phyloP scores from a whole-genome alignment of 2,329 filamentous ascomycete species.

The Elsinoe necatrix region DNA sequence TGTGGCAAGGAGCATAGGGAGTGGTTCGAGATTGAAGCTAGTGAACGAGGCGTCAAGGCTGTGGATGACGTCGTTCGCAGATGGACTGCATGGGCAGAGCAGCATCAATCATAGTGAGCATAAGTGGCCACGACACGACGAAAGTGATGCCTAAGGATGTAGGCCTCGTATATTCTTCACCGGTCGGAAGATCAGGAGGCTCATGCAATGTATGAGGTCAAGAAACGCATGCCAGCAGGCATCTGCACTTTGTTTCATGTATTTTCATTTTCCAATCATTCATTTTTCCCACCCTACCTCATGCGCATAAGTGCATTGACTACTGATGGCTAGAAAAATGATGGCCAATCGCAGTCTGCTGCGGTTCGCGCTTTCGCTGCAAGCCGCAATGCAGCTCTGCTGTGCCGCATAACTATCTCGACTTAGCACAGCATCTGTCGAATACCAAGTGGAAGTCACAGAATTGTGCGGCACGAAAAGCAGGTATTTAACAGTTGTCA shows the following conservation, averaged over 20 bases:
- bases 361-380: neutral
- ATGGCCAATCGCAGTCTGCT: slow-evolving; percentile 4
- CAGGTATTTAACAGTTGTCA: neutral
- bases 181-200: neutral
- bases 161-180: neutral
- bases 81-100: slow-evolving; percentile 80
- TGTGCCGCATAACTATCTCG: neutral
- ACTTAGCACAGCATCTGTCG: neutral
- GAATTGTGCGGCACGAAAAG: too few relatives aligned
- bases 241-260: slow-evolving; percentile 6
- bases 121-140: neutral
- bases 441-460: too few relatives aligned
- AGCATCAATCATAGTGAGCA: neutral
- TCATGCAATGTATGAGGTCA: neutral
- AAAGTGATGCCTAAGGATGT: neutral
- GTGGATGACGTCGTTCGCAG: slow-evolving; percentile 68
- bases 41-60: slow-evolving; percentile 56
- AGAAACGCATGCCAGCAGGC: neutral
- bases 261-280: neutral
- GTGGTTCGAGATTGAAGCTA: slow-evolving; percentile 88
- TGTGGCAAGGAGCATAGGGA: slow-evolving; percentile 84
- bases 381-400: neutral
- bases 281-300: neutral
- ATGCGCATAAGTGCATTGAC: neutral
- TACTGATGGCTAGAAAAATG: neutral